phyloP scores from a whole-genome alignment of 2,329 filamentous ascomycete genomes.

The Fusarium sp. region DNA sequence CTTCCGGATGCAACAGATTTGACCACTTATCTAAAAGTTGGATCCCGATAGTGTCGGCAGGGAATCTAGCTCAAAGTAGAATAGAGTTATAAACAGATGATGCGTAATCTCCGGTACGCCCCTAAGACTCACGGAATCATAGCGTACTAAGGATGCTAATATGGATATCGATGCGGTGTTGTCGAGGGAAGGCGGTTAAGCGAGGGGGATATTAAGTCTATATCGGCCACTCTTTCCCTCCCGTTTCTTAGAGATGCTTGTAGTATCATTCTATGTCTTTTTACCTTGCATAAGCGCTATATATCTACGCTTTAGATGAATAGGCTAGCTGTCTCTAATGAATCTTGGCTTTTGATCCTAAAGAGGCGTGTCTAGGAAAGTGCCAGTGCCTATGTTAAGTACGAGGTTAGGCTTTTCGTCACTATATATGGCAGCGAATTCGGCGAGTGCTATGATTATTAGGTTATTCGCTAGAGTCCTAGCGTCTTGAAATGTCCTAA shows the following conservation, averaged over 20 bases:
- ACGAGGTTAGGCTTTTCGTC: constrained; percentile 4
- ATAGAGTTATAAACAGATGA: constrained; percentile 8
- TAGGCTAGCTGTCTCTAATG: neutral
- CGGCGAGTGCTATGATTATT: neutral
- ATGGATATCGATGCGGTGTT: constrained; percentile 4
- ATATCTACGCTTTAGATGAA: neutral
- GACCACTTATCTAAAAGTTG: neutral
- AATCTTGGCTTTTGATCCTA: neutral
- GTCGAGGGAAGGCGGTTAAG: constrained; percentile 1
- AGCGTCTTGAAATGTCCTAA: constrained; percentile 11
- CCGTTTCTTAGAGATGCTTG: neutral
- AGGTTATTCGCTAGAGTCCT: constrained; percentile 11
- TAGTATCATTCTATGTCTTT: neutral
- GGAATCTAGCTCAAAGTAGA: constrained; percentile 9
- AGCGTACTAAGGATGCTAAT: neutral
- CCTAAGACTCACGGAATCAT: neutral
- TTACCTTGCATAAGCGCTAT: constrained; percentile 8
- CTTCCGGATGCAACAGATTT: constrained; percentile 7
- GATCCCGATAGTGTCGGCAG: neutral
- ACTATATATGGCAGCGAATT: neutral
- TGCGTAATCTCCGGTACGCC: neutral
- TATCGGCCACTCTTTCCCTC: neutral
- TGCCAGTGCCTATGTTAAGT: constrained; percentile 11
- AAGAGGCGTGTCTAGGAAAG: neutral
- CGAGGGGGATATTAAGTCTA: constrained; percentile 13